Conservation (phyloP, 1,139 yeast genomes). For the Lodderomyces margitis region DNA sequence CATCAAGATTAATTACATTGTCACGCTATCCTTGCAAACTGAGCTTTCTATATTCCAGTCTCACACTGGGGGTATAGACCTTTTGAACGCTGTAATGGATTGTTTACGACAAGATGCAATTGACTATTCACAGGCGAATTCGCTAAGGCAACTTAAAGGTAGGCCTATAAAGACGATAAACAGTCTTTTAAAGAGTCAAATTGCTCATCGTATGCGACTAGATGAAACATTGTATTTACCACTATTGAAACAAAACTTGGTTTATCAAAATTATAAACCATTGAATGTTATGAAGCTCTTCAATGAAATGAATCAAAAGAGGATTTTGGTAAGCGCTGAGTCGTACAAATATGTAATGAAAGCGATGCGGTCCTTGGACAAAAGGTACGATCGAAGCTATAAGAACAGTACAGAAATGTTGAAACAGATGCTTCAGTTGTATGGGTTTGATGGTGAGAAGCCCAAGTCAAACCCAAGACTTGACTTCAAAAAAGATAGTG, state of each 20-base stretch:
- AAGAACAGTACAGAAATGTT: constrained; percentile 7
- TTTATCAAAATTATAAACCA: background rate
- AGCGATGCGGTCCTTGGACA: constrained; percentile 4
- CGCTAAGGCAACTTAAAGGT: background rate
- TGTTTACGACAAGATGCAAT: background rate
- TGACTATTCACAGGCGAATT: background rate
- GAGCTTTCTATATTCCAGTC: constrained; percentile 4
- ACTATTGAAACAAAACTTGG: background rate
- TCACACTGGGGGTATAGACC: background rate
- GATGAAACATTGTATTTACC: constrained; percentile 6
- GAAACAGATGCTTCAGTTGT: constrained; percentile 4
- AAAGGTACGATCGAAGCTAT: background rate
- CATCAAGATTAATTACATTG: background rate
- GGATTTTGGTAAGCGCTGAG: constrained; percentile 6
- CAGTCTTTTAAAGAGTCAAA: background rate
- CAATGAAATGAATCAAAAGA: constrained; percentile 5
- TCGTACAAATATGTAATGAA: constrained; percentile 6
- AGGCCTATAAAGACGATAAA: background rate
- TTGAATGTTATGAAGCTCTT: constrained; percentile 1
- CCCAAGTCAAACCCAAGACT: constrained; percentile 2
- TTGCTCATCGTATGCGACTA: background rate
- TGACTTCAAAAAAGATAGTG: constrained; percentile 4
- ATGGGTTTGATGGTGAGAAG: constrained; percentile 5
- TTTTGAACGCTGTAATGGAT: constrained; percentile 1
- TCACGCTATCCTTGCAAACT: background rate